Percentiles rank a stretch among this genome's conserved stretches.
phyloP scores from a whole-genome alignment of 2,329 filamentous ascomycete genomes.

The Cladorrhinum sp. region DNA sequence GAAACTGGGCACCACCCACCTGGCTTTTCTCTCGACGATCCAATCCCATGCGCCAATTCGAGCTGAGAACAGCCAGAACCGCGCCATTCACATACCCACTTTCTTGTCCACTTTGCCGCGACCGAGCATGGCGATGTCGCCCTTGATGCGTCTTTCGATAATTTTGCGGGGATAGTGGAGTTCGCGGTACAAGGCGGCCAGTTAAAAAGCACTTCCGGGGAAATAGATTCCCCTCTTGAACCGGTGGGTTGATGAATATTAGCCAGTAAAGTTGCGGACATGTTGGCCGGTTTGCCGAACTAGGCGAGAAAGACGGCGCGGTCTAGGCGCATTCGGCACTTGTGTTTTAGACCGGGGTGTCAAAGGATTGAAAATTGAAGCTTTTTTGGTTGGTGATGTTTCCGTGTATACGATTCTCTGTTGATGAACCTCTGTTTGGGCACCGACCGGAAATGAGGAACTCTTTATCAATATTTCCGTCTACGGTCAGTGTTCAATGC shows the following conservation, averaged over 20 bases:
- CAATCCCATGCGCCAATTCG: neutral
- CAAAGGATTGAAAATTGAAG: no score
- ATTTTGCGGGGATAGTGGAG: no score
- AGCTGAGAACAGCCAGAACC: neutral
- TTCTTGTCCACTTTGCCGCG: neutral
- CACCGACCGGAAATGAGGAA: no score
- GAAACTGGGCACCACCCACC: neutral
- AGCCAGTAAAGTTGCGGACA: neutral
- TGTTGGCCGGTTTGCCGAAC: neutral
- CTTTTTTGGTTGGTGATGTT: no score
- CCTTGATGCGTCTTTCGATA: no score
- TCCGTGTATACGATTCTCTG: no score
- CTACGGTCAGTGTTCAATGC: no score
- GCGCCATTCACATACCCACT: neutral
- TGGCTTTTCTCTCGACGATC: neutral
- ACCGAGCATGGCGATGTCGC: neutral
- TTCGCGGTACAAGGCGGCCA: no score
- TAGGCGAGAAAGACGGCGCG: neutral
- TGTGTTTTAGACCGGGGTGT: neutral
- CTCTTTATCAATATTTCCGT: no score
- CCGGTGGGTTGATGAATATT: neutral
- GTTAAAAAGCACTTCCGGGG: no score
- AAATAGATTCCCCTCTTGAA: slow-evolving; percentile 22
- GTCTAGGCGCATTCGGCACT: slow-evolving; percentile 8
- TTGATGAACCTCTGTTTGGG: no score